These are phyloP conservation scores for Cryptosporidium tyzzeri DNA, from an alignment of 169 alveolate species.

Conservation along the genomic window DNA sequence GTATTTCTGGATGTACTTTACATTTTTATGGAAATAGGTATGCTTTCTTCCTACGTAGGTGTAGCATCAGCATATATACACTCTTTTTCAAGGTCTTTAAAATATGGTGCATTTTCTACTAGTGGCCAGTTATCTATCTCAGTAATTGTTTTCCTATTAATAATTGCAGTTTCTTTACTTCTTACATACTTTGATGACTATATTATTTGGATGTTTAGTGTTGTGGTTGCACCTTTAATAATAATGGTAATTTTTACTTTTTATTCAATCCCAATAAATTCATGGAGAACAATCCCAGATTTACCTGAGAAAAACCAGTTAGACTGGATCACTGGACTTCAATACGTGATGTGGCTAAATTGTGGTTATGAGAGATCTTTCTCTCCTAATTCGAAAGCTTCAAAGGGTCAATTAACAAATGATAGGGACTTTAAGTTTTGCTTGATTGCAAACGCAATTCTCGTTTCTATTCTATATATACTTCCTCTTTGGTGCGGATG, in stretches of 20 bases:
- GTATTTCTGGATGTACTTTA: slow-evolving; percentile 22
- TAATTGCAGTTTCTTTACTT: slow-evolving; percentile 17
- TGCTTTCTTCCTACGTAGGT: slow-evolving; percentile 62
- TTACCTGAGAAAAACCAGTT: not conserved
- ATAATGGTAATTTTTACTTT: slow-evolving; percentile 26
- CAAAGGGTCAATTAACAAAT: not conserved
- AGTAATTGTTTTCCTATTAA: slow-evolving; percentile 1
- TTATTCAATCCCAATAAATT: slow-evolving; percentile 22
- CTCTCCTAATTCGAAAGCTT: not conserved
- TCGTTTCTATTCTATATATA: slow-evolving; percentile 38
- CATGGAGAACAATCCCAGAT: slow-evolving; percentile 27
- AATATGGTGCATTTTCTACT: not conserved
- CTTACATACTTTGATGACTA: slow-evolving; percentile 53
- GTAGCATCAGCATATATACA: slow-evolving; percentile 44
- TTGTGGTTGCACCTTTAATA: slow-evolving; percentile 42
- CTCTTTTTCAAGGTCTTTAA: slow-evolving; percentile 47
- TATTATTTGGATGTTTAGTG: slow-evolving; percentile 30
- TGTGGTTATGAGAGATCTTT: slow-evolving; percentile 63
- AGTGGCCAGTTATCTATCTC: slow-evolving; percentile 43
- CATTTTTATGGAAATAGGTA: slow-evolving; percentile 73
- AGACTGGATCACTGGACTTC: slow-evolving; percentile 60
- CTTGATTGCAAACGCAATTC: slow-evolving; percentile 21
- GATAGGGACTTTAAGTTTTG: slow-evolving; percentile 20
- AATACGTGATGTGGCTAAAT: slow-evolving; percentile 75
- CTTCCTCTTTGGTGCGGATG: slow-evolving; percentile 74